Conservation (phyloP, 177 flowering plant genomes). For the Vitis hybrid region DNA sequence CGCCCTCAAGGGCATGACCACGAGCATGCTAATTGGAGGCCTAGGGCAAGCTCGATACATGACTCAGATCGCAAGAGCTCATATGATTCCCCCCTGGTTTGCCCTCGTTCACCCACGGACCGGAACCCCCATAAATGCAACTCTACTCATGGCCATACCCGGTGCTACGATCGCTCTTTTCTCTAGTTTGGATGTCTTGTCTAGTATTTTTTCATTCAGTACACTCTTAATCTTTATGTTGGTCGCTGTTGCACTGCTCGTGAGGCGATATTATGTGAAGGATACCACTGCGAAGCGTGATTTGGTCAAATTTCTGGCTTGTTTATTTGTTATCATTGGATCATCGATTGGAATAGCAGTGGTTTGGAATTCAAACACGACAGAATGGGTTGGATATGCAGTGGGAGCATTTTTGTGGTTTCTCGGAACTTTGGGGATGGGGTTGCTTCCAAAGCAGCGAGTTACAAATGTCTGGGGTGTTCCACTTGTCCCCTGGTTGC, state of each 20-base stretch:
- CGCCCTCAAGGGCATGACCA: constrained; percentile 66
- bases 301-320: constrained; percentile 28
- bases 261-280: constrained; percentile 51
- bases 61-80: constrained; percentile 58
- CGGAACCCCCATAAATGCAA: constrained; percentile 63
- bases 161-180: constrained; percentile 51
- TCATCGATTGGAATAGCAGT: constrained; percentile 49
- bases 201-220: constrained; percentile 48
- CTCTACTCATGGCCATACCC: constrained; percentile 28
- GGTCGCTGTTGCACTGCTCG: constrained; percentile 57
- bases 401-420: constrained; percentile 48
- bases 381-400: constrained; percentile 44
- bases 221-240: constrained; percentile 62
- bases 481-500: constrained; percentile 67
- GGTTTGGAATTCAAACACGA: constrained; percentile 36
- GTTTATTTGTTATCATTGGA: constrained; percentile 39
- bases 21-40: constrained; percentile 51
- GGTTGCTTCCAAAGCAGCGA: constrained; percentile 38
- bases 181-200: constrained; percentile 45
- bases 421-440: constrained; percentile 40
- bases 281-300: constrained; percentile 31
- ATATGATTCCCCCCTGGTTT: constrained; percentile 67
- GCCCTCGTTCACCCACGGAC: constrained; percentile 53
- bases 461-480: constrained; percentile 59
- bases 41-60: constrained; percentile 52